Evolutionary conservation across 2,329 filamentous ascomycete genomes (phyloP).

Genomic region (Aaosphaeria pasadenensis): DNA sequence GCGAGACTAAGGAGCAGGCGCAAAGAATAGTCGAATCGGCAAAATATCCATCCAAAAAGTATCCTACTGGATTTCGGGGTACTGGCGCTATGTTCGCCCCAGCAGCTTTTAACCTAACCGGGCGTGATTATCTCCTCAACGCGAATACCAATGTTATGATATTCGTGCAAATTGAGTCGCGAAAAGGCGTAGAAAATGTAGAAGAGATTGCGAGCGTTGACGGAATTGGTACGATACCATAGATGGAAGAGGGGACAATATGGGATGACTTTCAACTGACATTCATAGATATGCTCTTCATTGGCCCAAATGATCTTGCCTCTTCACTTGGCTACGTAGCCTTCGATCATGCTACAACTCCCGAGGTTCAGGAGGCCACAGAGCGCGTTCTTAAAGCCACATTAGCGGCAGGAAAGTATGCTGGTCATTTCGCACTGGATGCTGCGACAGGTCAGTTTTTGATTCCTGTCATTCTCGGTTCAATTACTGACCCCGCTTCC

Average conservation of each 20-base stretch:
- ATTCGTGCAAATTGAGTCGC: constrained; percentile 43
- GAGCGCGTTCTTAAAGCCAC: too few relatives aligned
- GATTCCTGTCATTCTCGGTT: too few relatives aligned
- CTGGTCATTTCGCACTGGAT: too few relatives aligned
- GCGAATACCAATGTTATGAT: constrained; percentile 32
- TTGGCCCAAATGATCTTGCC: neutral
- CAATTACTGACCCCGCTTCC: too few relatives aligned
- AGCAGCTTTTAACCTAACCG: neutral
- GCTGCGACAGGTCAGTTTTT: too few relatives aligned
- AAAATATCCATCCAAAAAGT: neutral
- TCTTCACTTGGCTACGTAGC: neutral
- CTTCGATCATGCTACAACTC: too few relatives aligned
- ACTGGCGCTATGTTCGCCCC: neutral
- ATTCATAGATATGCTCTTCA: neutral
- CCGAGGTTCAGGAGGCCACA: too few relatives aligned
- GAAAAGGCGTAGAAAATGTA: constrained; percentile 40
- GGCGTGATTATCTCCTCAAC: constrained; percentile 14
- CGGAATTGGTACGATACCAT: constrained; percentile 30
- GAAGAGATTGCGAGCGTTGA: constrained; percentile 43
- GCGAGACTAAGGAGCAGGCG: neutral
- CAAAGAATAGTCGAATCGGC: neutral
- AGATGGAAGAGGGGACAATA: too few relatives aligned
- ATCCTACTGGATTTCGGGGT: neutral
- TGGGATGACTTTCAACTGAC: too few relatives aligned
- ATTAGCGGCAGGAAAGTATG: too few relatives aligned